Evolutionary conservation across 306 rosid species (phyloP), one percentile per base, ranked within the genome.

Genomic region (Ormosia emarginata): DNA sequence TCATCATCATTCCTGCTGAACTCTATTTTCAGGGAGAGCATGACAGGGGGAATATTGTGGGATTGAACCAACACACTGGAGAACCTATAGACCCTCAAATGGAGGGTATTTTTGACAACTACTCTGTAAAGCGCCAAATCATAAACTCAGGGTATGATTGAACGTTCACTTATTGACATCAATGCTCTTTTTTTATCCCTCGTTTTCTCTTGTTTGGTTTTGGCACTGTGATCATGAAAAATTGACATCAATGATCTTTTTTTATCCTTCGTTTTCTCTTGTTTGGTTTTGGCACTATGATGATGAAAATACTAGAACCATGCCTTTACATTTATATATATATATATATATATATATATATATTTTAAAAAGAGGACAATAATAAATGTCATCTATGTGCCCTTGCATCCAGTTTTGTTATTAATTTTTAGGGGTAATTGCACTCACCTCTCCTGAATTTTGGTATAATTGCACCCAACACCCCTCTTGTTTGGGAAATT

Each of bases 41-140:
- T 69, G 98, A 93, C 62, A 84, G 82, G 59, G 98, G 99, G 44
- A 93, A 93, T 52, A 5, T 86, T 41, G 98, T 93, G 55, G 99
- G 99, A 37, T 83, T 95, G 88, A 93, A 75, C 80, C 98, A 89
- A 64, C 84, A 90, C 84, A 92, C 98, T 0, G 99, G 99, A 75
- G 99, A 93, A 84, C 97, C 98, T 0, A 68, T 93, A 71, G 94
- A 95, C 90, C 98, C 99, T 29, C 91, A 89, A 40, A 86, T 95
- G 92, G 99, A 93, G 94, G 99, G 99, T 46, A 95, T 93, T 82
- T 95, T 92, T 41, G 97, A 95, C 86, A 95, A 95, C 92, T 95
- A 92, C 81, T 85, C 96, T 4, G 99, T 93, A 87, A 95, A 95
- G 84, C 93, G 97, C 77, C 99, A 95, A 85, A 90, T 95, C 82